Evolutionary conservation across 352 stramenopile genomes (phyloP), one percentile per base, ranked within the genome.

Genomic region (Globisporangium cystogenes): DNA sequence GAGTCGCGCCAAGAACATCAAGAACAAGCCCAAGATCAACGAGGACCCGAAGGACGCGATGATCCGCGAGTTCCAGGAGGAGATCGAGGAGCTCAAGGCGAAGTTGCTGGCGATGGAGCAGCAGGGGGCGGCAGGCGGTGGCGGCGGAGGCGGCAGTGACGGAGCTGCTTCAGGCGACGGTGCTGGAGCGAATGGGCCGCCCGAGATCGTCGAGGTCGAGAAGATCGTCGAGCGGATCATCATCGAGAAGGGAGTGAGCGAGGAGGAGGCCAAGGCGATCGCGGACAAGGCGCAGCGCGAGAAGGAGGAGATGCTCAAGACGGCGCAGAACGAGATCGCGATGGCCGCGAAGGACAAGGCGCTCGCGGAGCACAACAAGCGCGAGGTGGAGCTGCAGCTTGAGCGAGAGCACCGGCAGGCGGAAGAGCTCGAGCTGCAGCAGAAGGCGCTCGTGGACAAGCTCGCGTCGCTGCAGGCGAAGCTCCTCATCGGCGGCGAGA

Each of bases 1-100:
- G 10, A 98, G 96, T 65, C 90, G 97, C 23, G 97, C 97, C 31
- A 99, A 99, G 81, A 98, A 99, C 68, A 99, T 99, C 70, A 99
- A 99, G 66, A 99, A 99, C 74, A 98, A 98, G 53, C 96, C 96
- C 1, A 95, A 97, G 55, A 98, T 99, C 48, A 99, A 99, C 64
- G 93, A 99, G 66, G 96, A 99, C 61, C 93, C 94, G 0, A 99
- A 99, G 60, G 95, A 98, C 60, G 87, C 95, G 16, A 98, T 98
- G 90, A 91, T 99, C 31, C 79, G 91, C 20, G 92, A 99, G 66
- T 98, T 98, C 59, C 91, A 98, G 66, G 90, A 98, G 15, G 90
- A 99, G 64, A 99, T 99, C 65, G 73, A 94, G 52, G 82, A 80
- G 15, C 67, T 99, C 29, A 98, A 98, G 64, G 83, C 77, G 45